These are phyloP conservation scores for Dactylorhiza incarnata DNA, from an alignment of 106 monocot species.

Conservation along the genomic window DNA sequence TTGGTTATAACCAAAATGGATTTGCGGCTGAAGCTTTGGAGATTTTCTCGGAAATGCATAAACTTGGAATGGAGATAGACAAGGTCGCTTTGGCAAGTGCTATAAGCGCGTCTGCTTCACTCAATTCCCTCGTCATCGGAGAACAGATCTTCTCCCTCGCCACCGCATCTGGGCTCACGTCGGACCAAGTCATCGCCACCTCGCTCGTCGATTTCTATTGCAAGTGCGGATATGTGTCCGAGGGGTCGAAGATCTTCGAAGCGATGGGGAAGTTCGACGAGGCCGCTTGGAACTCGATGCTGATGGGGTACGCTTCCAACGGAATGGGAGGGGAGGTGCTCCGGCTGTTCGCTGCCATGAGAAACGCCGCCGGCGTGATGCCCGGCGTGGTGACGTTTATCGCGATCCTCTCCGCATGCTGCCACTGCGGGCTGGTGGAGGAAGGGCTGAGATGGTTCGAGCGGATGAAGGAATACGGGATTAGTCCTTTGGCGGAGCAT, in stretches of 20 bases:
- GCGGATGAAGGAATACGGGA: constrained; percentile 35
- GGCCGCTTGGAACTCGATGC: constrained; percentile 76
- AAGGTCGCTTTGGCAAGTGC: constrained; percentile 51
- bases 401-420: constrained; percentile 54
- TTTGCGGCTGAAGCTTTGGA: constrained; percentile 33
- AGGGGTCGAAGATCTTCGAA: constrained; percentile 40
- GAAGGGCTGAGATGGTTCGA: constrained; percentile 57
- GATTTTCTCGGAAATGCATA: constrained; percentile 58
- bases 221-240: constrained; percentile 48
- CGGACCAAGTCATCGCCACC: constrained; percentile 39
- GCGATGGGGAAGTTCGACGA: constrained; percentile 30
- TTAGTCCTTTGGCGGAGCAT: constrained; percentile 55
- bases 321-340: constrained; percentile 52
- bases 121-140: constrained; percentile 33
- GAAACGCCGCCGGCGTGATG: constrained; percentile 5
- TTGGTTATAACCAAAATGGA: constrained; percentile 62
- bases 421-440: constrained; percentile 62
- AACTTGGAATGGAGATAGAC: constrained; percentile 27
- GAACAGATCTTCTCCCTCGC: constrained; percentile 54
- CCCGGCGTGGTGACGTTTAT: constrained; percentile 61
- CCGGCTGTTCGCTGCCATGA: constrained; percentile 45
- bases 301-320: constrained; percentile 68
- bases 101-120: constrained; percentile 47
- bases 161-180: constrained; percentile 26
- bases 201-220: constrained; percentile 76